Base-by-base conservation (phyloP, 305 asterid genomes). In the Solanum hybrid region DNA sequence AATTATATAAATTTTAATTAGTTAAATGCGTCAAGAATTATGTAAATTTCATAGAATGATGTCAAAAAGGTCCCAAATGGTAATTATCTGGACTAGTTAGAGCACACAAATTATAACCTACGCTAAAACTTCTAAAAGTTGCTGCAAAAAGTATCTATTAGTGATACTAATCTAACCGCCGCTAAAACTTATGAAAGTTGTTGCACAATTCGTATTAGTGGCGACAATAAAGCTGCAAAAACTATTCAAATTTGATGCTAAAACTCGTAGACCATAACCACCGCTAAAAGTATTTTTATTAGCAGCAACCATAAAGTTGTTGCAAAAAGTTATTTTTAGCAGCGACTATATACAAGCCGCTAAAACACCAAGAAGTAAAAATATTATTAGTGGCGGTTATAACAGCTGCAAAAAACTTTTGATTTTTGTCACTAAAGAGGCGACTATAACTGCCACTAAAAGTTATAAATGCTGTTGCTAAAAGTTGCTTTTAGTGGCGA, bases 371-470 rank as follows among this genome's bases (percentile, higher is more conserved):
- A 45, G 22, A 45, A 45, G 64, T 45, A 45, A 14, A 45, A 45
- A 0, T 14, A 45, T 45, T 14, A 0, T 0, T 56, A 17, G 4
- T 15, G 10, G 51, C 15, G 15, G 15, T 0, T 40, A 40, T 3
- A 11, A 11, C 1, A 0, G 10, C 10, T 0, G n/a, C 69, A 56
- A 2, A 17, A 56, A 56, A 31, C 4, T 6, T 32, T 56, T 56
- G 10, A 56, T 56, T 7, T 56, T 56, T 56, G 69, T 56, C 69
- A 17, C 24, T 17, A 56, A 56, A 15, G 69, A 17, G 4, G 69
- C 0, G 24, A 19, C 10, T 19, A 19, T 56, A 17, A 56, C 10
- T 2, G 11, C 26, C 4, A 4, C 24, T 19, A 60, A 60, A 51
- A 51, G n/a, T 6, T 2, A 31, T 31, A 31, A 31, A 31, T 31